Evolutionary conservation across 805 yeast genomes (phyloP).

Genomic region (Candida rishiriensis): DNA sequence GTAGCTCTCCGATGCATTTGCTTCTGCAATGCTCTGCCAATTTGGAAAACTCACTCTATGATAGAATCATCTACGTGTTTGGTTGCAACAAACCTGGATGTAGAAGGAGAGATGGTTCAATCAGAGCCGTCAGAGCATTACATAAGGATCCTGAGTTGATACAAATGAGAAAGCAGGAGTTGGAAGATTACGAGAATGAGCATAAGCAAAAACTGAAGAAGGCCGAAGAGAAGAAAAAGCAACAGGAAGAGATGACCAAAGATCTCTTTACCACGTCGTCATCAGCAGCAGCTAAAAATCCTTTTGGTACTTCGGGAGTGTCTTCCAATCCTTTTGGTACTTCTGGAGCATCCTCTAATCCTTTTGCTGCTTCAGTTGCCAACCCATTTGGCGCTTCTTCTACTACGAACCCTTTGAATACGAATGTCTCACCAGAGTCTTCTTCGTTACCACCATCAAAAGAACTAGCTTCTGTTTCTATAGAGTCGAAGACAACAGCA

Average conservation of each 20-base stretch:
- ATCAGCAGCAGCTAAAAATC: slow-evolving; percentile 16
- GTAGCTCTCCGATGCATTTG: slow-evolving; percentile 59
- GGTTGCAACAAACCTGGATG: slow-evolving; percentile 65
- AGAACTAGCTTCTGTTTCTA: no score
- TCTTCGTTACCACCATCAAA: slow-evolving; percentile 5
- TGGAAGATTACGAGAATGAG: slow-evolving; percentile 37
- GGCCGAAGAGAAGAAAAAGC: slow-evolving; percentile 38
- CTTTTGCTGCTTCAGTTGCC: slow-evolving; percentile 1
- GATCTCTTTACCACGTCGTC: slow-evolving; percentile 22
- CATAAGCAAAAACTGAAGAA: slow-evolving; percentile 41
- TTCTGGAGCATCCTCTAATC: slow-evolving; percentile 14
- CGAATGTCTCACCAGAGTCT: slow-evolving; percentile 14
- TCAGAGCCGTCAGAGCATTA: slow-evolving; percentile 76
- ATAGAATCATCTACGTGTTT: slow-evolving; percentile 76
- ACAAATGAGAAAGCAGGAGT: slow-evolving; percentile 34
- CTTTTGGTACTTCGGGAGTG: slow-evolving; percentile 22
- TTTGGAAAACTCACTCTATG: slow-evolving; percentile 64
- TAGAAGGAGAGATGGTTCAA: slow-evolving; percentile 61
- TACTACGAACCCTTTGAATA: slow-evolving; percentile 8
- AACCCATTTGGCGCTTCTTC: slow-evolving; percentile 21
- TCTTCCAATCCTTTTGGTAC: slow-evolving; percentile 36
- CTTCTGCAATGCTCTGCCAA: slow-evolving; percentile 81
- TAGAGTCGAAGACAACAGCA: slow-evolving; percentile 1
- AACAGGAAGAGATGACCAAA: slow-evolving; percentile 33
- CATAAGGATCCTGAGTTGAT: slow-evolving; percentile 51